These are phyloP conservation scores for Blastocystis sp. DNA, from an alignment of 352 stramenopile genomes.

Conservation along the genomic window DNA sequence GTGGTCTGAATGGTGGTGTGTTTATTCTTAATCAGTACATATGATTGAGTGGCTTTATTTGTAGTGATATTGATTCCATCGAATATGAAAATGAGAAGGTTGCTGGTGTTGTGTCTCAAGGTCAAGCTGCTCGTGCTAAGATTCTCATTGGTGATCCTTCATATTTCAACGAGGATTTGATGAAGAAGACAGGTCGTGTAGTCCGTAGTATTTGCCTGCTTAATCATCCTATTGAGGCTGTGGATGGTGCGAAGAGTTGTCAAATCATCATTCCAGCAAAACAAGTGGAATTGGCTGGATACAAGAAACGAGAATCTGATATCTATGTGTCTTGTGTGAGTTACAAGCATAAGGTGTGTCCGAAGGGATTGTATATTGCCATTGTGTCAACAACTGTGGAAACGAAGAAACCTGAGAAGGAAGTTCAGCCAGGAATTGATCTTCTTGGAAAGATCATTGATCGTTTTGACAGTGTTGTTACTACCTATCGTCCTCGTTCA, in stretches of 20 bases:
- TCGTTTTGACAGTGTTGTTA: constrained; percentile 87
- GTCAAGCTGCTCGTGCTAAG: constrained; percentile 87
- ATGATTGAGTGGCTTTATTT: not conserved
- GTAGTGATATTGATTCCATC: constrained; percentile 72
- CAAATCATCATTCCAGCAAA: constrained; percentile 98
- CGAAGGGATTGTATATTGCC: constrained; percentile 91
- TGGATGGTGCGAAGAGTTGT: constrained; percentile 82
- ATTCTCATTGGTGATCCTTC: constrained; percentile 96
- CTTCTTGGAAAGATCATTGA: constrained; percentile 89
- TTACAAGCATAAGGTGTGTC: constrained; percentile 84
- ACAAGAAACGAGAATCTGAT: constrained; percentile 41
- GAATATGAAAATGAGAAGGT: constrained; percentile 84
- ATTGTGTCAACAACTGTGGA: constrained; percentile 96
- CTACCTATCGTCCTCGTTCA: constrained; percentile 83
- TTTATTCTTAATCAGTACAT: constrained; percentile 90
- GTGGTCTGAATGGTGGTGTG: constrained; percentile 93
- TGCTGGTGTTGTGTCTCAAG: constrained; percentile 78
- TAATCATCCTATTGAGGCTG: constrained; percentile 92
- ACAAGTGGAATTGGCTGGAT: constrained; percentile 64
- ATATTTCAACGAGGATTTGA: constrained; percentile 90
- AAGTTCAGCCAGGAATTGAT: constrained; percentile 86
- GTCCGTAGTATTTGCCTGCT: constrained; percentile 97
- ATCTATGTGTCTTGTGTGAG: constrained; percentile 96
- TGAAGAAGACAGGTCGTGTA: constrained; percentile 82
- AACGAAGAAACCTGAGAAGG: constrained; percentile 84